A percentile compares a stretch with the other conserved stretches of the same genome.
phyloP scores from a whole-genome alignment of 2,329 filamentous ascomycete genomes.

The Trichoderma sp. region DNA sequence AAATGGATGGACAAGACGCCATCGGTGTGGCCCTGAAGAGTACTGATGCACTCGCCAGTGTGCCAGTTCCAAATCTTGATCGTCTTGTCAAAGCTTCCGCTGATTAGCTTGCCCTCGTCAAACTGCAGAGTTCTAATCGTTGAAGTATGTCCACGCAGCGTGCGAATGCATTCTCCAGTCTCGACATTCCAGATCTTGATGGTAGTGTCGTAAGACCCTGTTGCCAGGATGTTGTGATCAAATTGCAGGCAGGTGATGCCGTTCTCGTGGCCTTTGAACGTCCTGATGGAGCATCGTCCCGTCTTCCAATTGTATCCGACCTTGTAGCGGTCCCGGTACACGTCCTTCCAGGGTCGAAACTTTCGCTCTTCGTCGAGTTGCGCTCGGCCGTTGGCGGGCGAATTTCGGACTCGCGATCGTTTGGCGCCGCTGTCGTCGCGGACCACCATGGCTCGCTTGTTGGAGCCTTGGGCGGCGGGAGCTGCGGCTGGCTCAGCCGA shows the following conservation, averaged over 20 bases:
- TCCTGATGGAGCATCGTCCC: slow-evolving; percentile 80
- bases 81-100: slow-evolving; percentile 83
- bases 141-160: slow-evolving; percentile 77
- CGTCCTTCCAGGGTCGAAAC: slow-evolving; percentile 85
- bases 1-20: slow-evolving; percentile 90
- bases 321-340: slow-evolving; percentile 93
- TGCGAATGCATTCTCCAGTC: slow-evolving; percentile 83
- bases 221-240: slow-evolving; percentile 87
- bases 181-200: slow-evolving; percentile 97
- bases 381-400: slow-evolving; percentile 36
- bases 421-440: slow-evolving; percentile 42
- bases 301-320: slow-evolving; percentile 98
- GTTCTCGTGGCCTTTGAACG: slow-evolving; percentile 84
- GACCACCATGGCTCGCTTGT: slow-evolving; percentile 41
- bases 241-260: slow-evolving; percentile 64
- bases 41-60: slow-evolving; percentile 83
- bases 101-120: slow-evolving; percentile 88
- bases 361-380: slow-evolving; percentile 51
- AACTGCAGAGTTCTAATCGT: slow-evolving; percentile 91
- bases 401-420: slow-evolving; percentile 39
- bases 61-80: slow-evolving; percentile 97
- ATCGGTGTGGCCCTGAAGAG: slow-evolving; percentile 75
- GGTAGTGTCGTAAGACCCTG: slow-evolving; percentile 91
- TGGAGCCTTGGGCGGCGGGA: slow-evolving; percentile 35
- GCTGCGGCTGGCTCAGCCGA: slow-evolving; percentile 32